Conservation (phyloP, 495 filamentous ascomycete genomes). For the Talaromyces borbonicus region DNA sequence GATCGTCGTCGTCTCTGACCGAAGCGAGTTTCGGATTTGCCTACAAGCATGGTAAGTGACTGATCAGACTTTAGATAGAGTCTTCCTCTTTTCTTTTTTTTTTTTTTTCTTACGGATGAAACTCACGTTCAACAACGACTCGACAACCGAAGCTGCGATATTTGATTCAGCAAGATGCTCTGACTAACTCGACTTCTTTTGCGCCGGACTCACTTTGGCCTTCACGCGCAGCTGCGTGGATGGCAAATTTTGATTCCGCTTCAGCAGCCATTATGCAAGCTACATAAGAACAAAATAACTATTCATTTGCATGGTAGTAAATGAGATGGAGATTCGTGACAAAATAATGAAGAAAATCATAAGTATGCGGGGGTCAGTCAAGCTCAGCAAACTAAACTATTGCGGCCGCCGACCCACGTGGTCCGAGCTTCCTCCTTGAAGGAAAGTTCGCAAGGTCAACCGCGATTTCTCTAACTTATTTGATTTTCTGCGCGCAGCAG, state of each 20-base stretch:
- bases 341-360: background rate
- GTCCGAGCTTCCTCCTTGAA: slow-evolving; percentile 7
- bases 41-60: too few relatives aligned
- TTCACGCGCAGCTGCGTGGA: slow-evolving; percentile 84
- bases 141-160: slow-evolving; percentile 48
- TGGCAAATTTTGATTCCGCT: slow-evolving; percentile 56
- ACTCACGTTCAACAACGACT: slow-evolving; percentile 64
- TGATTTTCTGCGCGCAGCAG: too few relatives aligned
- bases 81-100: too few relatives aligned
- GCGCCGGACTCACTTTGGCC: slow-evolving; percentile 58
- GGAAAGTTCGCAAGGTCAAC: slow-evolving; percentile 3
- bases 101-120: slow-evolving; percentile 4
- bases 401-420: background rate
- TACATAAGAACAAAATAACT: background rate
- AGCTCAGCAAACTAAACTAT: background rate
- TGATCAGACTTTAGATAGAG: too few relatives aligned
- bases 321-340: background rate
- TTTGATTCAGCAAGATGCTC: slow-evolving; percentile 7
- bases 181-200: background rate
- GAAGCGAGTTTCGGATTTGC: slow-evolving; percentile 70
- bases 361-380: background rate
- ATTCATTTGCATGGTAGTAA: background rate
- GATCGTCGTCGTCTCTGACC: slow-evolving; percentile 76
- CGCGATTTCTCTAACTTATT: background rate
- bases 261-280: slow-evolving; percentile 28